A percentile compares a stretch with the other conserved stretches of the same genome.
phyloP scores from a whole-genome alignment of 805 yeast species.

The Trichomonascus vanleenenianus region DNA sequence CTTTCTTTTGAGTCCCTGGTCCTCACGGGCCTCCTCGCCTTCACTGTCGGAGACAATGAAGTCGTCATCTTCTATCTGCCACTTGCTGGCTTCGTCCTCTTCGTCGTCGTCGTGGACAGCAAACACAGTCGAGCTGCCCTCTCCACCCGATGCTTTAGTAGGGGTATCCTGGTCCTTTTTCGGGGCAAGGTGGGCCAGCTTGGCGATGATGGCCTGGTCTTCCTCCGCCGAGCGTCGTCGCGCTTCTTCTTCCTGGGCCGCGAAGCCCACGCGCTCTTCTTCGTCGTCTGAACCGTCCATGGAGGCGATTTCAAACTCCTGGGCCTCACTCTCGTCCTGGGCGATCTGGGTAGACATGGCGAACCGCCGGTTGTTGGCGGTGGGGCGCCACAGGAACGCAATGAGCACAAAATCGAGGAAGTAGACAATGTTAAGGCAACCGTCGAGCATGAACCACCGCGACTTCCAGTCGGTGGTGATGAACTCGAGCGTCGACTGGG shows the following conservation, averaged over 20 bases:
- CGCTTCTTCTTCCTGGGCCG: slow-evolving; percentile 20
- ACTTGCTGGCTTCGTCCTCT: slow-evolving; percentile 10
- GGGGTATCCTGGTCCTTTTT: neutral
- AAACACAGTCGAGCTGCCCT: slow-evolving; percentile 18
- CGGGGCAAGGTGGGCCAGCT: slow-evolving; percentile 1
- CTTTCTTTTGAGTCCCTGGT: neutral
- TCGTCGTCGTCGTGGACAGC: slow-evolving; percentile 22
- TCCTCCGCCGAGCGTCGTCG: slow-evolving; percentile 6
- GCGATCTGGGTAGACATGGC: slow-evolving; percentile 86
- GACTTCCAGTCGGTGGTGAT: slow-evolving; percentile 89
- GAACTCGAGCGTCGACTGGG: slow-evolving; percentile 66
- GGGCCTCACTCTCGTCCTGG: slow-evolving; percentile 66
- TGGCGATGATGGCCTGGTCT: neutral
- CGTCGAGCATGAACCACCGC: slow-evolving; percentile 79
- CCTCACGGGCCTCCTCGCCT: neutral
- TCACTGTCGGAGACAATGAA: neutral
- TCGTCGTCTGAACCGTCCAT: slow-evolving; percentile 36
- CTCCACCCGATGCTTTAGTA: neutral
- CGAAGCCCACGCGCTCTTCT: slow-evolving; percentile 24
- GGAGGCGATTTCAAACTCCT: slow-evolving; percentile 57
- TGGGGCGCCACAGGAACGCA: slow-evolving; percentile 95
- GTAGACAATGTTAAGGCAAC: slow-evolving; percentile 91
- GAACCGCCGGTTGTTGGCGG: slow-evolving; percentile 87
- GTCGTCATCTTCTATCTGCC: slow-evolving; percentile 1
- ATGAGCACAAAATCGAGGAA: slow-evolving; percentile 75